Percentiles rank a stretch among this genome's conserved stretches.
Conservation (phyloP, 768 basidiomycete species). For the Pleurotus salmoneostramineus region DNA sequence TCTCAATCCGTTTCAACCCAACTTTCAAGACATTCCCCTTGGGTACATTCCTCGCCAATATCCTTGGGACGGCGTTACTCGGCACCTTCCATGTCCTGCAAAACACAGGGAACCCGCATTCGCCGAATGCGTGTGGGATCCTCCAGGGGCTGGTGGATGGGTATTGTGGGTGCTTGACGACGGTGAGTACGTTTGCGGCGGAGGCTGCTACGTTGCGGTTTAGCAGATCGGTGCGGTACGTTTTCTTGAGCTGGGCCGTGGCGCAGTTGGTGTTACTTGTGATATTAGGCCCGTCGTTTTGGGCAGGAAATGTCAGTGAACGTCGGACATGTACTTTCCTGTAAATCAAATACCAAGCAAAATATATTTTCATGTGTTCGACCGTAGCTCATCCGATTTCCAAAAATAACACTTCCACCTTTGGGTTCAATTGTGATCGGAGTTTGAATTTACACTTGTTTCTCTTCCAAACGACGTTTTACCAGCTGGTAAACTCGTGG, state of each 20-base stretch:
- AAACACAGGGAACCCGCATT: slow-evolving; percentile 38
- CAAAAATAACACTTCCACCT: not conserved
- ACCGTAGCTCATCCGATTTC: too few relatives aligned
- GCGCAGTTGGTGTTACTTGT: slow-evolving; percentile 71
- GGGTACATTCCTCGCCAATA: slow-evolving; percentile 77
- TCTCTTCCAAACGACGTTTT: not conserved
- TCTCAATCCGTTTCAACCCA: slow-evolving; percentile 72
- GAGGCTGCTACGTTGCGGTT: slow-evolving; percentile 62
- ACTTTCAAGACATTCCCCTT: slow-evolving; percentile 60
- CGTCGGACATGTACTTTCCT: slow-evolving; percentile 47
- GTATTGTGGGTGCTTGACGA: slow-evolving; percentile 93
- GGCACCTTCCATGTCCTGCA: slow-evolving; percentile 72
- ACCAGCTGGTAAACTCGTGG: not conserved
- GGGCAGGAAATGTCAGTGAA: slow-evolving; percentile 39
- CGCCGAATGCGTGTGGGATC: slow-evolving; percentile 59
- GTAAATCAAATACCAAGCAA: slow-evolving; percentile 2
- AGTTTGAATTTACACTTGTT: slow-evolving; percentile 6
- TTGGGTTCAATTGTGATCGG: not conserved
- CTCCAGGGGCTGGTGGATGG: slow-evolving; percentile 86
- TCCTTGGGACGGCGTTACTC: slow-evolving; percentile 78
- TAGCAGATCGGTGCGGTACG: slow-evolving; percentile 66
- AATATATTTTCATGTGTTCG: too few relatives aligned
- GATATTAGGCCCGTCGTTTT: slow-evolving; percentile 66
- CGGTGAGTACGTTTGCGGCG: slow-evolving; percentile 88
- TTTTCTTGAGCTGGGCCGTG: slow-evolving; percentile 57